Evolutionary conservation across 1,284 basidiomycete genomes (phyloP).

Genomic region (Austroboletus niveus): DNA sequence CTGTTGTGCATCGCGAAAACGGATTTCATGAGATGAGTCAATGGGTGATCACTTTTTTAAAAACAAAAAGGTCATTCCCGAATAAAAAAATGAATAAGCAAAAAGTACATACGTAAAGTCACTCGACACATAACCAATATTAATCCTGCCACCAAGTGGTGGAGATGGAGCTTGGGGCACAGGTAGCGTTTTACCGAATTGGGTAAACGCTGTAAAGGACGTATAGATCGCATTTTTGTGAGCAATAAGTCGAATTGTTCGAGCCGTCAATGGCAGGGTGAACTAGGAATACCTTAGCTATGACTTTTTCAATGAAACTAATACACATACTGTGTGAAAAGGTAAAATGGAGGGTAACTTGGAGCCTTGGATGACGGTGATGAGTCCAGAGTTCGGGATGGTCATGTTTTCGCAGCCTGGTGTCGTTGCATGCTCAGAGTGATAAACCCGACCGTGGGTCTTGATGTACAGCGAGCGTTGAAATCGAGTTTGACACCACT

Average conservation of each 20-base stretch:
- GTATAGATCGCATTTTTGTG: constrained; percentile 58
- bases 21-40: constrained; percentile 63
- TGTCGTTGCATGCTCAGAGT: constrained; percentile 15
- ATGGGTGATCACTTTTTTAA: constrained; percentile 50
- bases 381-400: constrained; percentile 32
- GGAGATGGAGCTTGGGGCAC: constrained; percentile 46
- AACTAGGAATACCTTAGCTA: constrained; percentile 37
- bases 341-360: constrained; percentile 54
- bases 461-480: constrained; percentile 54
- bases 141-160: constrained; percentile 43
- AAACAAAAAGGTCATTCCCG: neutral
- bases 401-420: constrained; percentile 15
- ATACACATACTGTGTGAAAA: constrained; percentile 49
- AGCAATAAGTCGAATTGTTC: constrained; percentile 54
- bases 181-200: constrained; percentile 26
- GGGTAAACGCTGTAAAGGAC: constrained; percentile 47
- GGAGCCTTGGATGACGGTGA: constrained; percentile 37
- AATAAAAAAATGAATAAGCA: neutral
- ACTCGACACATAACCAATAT: constrained; percentile 59
- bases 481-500: constrained; percentile 46
- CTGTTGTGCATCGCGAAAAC: constrained; percentile 55
- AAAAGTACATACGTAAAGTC: constrained; percentile 46
- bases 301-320: neutral
- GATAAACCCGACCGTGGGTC: constrained; percentile 35
- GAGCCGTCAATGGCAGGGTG: constrained; percentile 50